Percentiles rank a stretch among this genome's conserved stretches.
phyloP scores from a whole-genome alignment of 768 basidiomycete genomes.

The Phylloporus arenicola region DNA sequence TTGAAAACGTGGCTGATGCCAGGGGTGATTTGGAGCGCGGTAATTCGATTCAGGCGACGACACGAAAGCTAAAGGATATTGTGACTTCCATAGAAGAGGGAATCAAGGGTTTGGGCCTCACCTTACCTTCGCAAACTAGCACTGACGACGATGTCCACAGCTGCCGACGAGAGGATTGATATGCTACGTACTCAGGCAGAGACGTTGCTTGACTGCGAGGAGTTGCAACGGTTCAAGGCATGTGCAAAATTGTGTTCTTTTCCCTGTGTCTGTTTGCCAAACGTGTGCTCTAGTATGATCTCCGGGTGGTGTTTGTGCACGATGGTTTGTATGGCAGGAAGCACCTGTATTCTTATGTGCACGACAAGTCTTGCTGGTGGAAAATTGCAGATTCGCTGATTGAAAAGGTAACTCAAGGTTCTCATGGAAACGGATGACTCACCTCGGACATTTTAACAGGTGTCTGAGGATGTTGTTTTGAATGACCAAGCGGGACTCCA shows the following conservation, averaged over 20 bases:
- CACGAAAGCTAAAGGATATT: conserved; percentile 47
- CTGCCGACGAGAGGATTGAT: conserved; percentile 45
- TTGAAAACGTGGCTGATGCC: conserved; percentile 56
- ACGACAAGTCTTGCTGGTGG: conserved; percentile 66
- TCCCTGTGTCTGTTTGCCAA: not conserved
- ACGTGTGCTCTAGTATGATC: conserved; percentile 54
- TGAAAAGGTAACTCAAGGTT: conserved; percentile 43
- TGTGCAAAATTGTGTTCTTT: conserved; percentile 14
- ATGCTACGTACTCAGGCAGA: conserved; percentile 41
- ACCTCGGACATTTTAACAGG: conserved; percentile 37
- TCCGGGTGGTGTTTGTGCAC: conserved; percentile 72
- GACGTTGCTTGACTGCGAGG: conserved; percentile 54
- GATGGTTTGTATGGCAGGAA: conserved; percentile 74
- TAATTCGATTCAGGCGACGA: conserved; percentile 38
- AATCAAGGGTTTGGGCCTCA: conserved; percentile 42
- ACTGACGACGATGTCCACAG: conserved; percentile 30
- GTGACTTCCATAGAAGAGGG: conserved; percentile 48
- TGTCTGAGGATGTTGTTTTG: conserved; percentile 63
- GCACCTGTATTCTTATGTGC: conserved; percentile 74
- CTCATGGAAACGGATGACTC: not conserved
- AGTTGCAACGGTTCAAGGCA: conserved; percentile 58
- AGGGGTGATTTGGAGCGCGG: conserved; percentile 45
- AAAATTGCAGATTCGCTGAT: conserved; percentile 70
- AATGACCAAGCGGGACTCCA: conserved; percentile 68
- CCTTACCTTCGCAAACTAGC: not conserved